Conservation (phyloP, 2,329 filamentous ascomycete species). For the Fusarium caatingaense region DNA sequence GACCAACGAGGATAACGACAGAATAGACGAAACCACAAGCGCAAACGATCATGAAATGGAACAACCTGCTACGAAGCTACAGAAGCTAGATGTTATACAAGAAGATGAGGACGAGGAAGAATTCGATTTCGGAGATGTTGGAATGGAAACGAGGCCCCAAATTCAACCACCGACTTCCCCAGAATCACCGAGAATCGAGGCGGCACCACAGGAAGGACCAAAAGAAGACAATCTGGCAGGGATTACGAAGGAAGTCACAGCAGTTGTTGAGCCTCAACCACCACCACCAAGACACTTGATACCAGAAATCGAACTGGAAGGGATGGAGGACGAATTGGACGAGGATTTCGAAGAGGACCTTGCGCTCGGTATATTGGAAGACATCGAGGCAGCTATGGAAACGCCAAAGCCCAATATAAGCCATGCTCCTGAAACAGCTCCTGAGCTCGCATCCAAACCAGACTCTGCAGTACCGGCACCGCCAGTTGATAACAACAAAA, state of each 20-base stretch:
- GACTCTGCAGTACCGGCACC: neutral
- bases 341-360: slow-evolving; percentile 44
- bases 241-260: neutral
- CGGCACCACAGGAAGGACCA: neutral
- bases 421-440: neutral
- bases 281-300: neutral
- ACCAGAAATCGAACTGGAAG: slow-evolving; percentile 17
- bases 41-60: neutral
- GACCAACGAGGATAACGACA: neutral
- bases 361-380: slow-evolving; percentile 42
- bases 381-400: slow-evolving; percentile 36
- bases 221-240: neutral
- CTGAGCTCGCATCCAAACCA: neutral
- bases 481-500: neutral
- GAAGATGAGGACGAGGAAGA: slow-evolving; percentile 37
- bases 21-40: neutral
- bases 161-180: neutral
- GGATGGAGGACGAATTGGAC: slow-evolving; percentile 45
- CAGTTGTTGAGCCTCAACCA: neutral
- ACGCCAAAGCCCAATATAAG: neutral
- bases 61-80: slow-evolving; percentile 6
- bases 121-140: neutral
- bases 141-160: neutral
- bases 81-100: slow-evolving; percentile 11
- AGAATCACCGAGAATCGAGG: neutral